Base-by-base conservation (phyloP, 2,329 filamentous ascomycete genomes). In the Coniochaeta sp. region DNA sequence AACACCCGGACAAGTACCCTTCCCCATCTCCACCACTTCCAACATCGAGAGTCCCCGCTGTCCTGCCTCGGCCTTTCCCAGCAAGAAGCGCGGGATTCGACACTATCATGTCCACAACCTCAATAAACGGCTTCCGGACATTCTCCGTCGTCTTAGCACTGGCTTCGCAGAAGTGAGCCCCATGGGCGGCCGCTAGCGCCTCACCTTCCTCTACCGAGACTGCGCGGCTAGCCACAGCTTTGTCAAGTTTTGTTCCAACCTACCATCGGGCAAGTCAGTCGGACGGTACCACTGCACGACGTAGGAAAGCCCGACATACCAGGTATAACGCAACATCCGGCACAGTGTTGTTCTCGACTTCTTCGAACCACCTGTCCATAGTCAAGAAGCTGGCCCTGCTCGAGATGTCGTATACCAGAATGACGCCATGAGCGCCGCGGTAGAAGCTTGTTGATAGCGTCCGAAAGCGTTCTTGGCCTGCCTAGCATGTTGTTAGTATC, bases 361-460 rank as follows among this genome's bases (percentile, higher is more conserved):
- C 81, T 52, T 80, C 76, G 64, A 81, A 81, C 81, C 81, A 84
- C 57, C 74, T 72, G 54, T 80, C 78, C 79, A 84, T 80, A 57
- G 76, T 74, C 26, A 75, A 67, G 66, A 84, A 84, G 60, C 76
- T 79, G 57, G 79, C 76, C 34, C 79, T 70, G 66, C 71, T 79
- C 50, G 77, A 76, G 28, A 79, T 73, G 67, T 81, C 79, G 68
- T 80, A 81, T 59, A 80, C 77, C 28, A 81, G 68, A 59, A 81
- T 71, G 60, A 81, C 76, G 63, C 74, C 79, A 63, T 81, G 78
- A 3, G 78, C 77, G 60, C 77, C 78, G 47, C 79, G 77, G 70
- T 81, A 81, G 68, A 79, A 81, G 60, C 76, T 79, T 31, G 77
- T 79, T 2, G 78, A 79, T 57, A 81, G 71, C 1, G 78, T 79